Evolutionary conservation across 257 asterid genomes (phyloP).

Genomic region (Solanum pennellii): DNA sequence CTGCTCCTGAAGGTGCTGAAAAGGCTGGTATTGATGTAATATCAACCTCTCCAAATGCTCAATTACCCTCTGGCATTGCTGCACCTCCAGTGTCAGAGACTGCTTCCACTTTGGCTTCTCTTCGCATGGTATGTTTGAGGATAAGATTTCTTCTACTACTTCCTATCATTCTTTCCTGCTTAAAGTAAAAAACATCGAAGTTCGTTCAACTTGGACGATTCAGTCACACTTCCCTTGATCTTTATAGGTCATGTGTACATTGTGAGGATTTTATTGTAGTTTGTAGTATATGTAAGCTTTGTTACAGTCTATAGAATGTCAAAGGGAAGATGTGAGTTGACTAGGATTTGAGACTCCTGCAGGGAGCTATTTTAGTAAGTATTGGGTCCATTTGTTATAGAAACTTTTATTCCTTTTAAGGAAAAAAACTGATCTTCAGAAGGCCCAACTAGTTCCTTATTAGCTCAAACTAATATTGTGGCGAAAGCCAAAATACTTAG

Average conservation of each 20-base stretch:
- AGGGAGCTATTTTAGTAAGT: neutral
- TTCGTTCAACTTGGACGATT: neutral
- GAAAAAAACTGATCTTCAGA: neutral
- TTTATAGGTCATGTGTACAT: neutral
- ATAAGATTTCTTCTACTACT: neutral
- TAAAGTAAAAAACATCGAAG: neutral
- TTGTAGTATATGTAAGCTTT: neutral
- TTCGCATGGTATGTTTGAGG: slow-evolving; percentile 59
- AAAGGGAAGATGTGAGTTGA: neutral
- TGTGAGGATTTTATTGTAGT: neutral
- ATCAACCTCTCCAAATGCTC: slow-evolving; percentile 43
- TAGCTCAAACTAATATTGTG: neutral
- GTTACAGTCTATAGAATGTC: neutral
- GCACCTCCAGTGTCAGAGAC: slow-evolving; percentile 58
- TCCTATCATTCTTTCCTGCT: neutral
- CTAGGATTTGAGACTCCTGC: neutral
- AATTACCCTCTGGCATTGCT: slow-evolving; percentile 29
- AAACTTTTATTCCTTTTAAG: neutral
- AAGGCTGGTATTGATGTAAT: slow-evolving; percentile 32
- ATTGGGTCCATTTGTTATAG: neutral
- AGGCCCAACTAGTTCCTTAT: neutral
- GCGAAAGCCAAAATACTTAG: neutral
- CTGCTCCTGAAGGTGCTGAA: slow-evolving; percentile 37
- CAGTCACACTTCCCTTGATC: neutral
- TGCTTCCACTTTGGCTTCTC: slow-evolving; percentile 71